These are phyloP conservation scores for Inonotus obliquus DNA, from an alignment of 1,284 basidiomycete genomes.

Conservation along the genomic window DNA sequence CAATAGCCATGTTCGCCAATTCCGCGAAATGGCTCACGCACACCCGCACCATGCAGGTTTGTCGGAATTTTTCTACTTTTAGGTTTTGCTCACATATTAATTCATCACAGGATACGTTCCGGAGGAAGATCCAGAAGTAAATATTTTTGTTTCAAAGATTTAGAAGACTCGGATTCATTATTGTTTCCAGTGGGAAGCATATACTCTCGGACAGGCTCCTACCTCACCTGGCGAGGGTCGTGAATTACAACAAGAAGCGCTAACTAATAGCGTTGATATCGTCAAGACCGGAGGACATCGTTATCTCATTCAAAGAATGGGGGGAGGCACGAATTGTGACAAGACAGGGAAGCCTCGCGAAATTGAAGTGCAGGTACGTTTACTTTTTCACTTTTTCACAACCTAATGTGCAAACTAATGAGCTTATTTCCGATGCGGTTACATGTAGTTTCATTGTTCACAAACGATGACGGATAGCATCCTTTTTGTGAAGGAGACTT, in stretches of 20 bases:
- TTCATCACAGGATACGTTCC: slow-evolving; percentile 56
- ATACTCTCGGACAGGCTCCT: slow-evolving; percentile 72
- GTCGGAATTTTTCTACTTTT: slow-evolving; percentile 25
- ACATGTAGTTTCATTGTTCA: slow-evolving; percentile 82
- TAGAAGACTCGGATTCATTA: slow-evolving; percentile 21
- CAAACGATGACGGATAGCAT: slow-evolving; percentile 86
- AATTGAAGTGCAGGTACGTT: slow-evolving; percentile 84
- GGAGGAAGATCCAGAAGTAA: slow-evolving; percentile 74
- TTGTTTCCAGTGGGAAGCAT: slow-evolving; percentile 66
- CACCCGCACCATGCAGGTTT: slow-evolving; percentile 63
- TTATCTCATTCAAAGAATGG: slow-evolving; percentile 90
- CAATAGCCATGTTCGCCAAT: slow-evolving; percentile 84
- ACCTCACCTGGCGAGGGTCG: slow-evolving; percentile 50
- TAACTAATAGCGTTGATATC: slow-evolving; percentile 64
- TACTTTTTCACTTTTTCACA: slow-evolving; percentile 6
- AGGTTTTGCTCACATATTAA: slow-evolving; percentile 15
- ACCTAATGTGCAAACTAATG: slow-evolving; percentile 10
- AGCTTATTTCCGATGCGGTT: neutral
- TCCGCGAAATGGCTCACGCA: slow-evolving; percentile 68
- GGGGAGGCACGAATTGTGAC: slow-evolving; percentile 87
- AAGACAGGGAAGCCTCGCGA: slow-evolving; percentile 81
- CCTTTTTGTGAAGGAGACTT: slow-evolving; percentile 86
- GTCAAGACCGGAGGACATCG: slow-evolving; percentile 73
- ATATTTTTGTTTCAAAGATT: slow-evolving; percentile 6
- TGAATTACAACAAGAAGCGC: slow-evolving; percentile 63